Evolutionary conservation across 2,329 filamentous ascomycete genomes (phyloP).

Genomic region (Venturia asperata): DNA sequence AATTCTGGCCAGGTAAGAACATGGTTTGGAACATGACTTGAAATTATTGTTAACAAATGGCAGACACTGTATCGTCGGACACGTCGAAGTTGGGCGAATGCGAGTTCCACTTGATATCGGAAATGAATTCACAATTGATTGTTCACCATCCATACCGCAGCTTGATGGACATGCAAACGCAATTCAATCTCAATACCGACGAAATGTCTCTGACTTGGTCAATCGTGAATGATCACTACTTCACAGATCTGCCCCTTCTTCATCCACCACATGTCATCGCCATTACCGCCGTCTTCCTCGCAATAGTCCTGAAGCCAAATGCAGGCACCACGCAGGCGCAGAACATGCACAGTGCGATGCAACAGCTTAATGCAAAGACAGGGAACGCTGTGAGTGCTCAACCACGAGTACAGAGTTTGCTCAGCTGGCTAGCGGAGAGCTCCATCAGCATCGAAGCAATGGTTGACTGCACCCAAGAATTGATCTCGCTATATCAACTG

Average conservation of each 20-base stretch:
- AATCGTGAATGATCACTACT: constrained; percentile 85
- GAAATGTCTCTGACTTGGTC: constrained; percentile 71
- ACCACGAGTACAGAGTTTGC: constrained; percentile 56
- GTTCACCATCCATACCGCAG: constrained; percentile 86
- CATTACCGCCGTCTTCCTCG: constrained; percentile 76
- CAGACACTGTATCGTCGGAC: constrained; percentile 66
- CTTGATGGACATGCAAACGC: constrained; percentile 60
- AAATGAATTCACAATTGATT: constrained; percentile 84
- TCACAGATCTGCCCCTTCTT: constrained; percentile 82
- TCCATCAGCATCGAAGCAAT: constrained; percentile 76
- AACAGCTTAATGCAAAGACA: constrained; percentile 7
- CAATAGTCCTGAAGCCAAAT: constrained; percentile 70
- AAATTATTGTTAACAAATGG: not conserved
- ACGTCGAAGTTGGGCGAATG: constrained; percentile 83
- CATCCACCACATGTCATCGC: constrained; percentile 82
- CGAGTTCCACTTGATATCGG: constrained; percentile 86
- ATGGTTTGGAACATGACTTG: constrained; percentile 15
- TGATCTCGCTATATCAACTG: constrained; percentile 79
- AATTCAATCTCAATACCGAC: constrained; percentile 67
- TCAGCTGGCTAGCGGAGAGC: constrained; percentile 79
- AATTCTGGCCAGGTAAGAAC: constrained; percentile 65
- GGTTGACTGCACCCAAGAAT: constrained; percentile 83
- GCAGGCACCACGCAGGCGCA: constrained; percentile 33
- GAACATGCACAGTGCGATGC: constrained; percentile 17
- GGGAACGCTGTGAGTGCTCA: not conserved